Evolutionary conservation across 108 stramenopile genomes (phyloP), one percentile per base, ranked within the genome.

Genomic region (Parietichytrium sp.): DNA sequence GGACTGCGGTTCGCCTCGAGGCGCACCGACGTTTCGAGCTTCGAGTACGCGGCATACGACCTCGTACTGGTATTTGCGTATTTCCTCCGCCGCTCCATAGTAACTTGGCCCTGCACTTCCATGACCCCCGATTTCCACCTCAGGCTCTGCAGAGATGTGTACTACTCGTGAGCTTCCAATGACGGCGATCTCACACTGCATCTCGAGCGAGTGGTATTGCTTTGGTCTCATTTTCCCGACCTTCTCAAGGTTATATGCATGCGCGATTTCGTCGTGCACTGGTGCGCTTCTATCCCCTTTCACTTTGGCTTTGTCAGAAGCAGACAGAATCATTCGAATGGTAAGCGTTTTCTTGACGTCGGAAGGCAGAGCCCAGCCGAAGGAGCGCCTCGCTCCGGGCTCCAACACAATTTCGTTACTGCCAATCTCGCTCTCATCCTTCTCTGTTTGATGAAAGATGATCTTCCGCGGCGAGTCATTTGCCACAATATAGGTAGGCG

Each of bases 361-460:
- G 23, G 61, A 72, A 10, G 61, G 61, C 61, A 45, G 38, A n/a
- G 61, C 20, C 61, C 61, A 72, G 8, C 61, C 61, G 20, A 72
- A 72, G 20, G 61, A 13, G 13, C 38, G 38, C 33, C 38, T 12
- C 23, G 36, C 10, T n/a, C 61, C 61, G 10, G 61, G 61, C 61
- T 42, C 38, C 33, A 72, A 42, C 61, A 72, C 61, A 27, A 13
- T 72, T 42, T 72, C 61, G 61, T 42, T 45, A 23, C 36, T 42
- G 6, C 38, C 36, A 33, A 72, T 13, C 6, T 33, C n/a, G 42
- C 45, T 42, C 33, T 47, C 42, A 6, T 8, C 42, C 6, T 20
- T 55, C 18, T 29, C 20, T 1, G 54, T 29, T 55, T 72, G 61
- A 25, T 42, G 36, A 16, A 72, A n/a, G n/a, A 72, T 42, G 16